A percentile compares a stretch with the other conserved stretches of the same genome.
Conservation (phyloP, 2,329 filamentous ascomycete species). For the Proliferodiscus dingleyae region DNA sequence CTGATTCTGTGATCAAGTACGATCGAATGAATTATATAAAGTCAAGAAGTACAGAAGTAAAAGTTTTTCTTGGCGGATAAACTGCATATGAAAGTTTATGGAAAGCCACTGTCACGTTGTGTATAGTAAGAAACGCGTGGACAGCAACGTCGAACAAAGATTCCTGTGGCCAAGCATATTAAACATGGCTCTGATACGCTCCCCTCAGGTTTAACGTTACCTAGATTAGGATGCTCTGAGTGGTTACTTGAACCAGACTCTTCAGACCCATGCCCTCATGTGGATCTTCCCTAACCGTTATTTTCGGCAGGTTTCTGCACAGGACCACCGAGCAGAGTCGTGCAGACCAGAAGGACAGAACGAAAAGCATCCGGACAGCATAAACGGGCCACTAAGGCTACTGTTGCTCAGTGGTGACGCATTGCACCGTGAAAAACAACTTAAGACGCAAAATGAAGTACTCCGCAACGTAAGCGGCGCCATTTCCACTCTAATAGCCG, state of each 20-base stretch:
- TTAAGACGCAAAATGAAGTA: not conserved
- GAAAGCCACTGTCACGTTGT: not conserved
- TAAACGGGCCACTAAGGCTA: no score
- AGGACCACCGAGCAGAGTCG: not conserved
- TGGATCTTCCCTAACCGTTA: not conserved
- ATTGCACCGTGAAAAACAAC: not conserved
- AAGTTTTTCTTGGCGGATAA: not conserved
- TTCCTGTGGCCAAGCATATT: not conserved
- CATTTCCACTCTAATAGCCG: constrained; percentile 6
- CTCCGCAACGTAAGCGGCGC: not conserved
- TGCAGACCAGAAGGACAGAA: not conserved
- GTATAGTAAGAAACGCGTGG: constrained; percentile 4
- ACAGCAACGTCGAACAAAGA: constrained; percentile 1
- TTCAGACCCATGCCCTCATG: not conserved
- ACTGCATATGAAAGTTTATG: not conserved
- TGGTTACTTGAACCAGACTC: not conserved
- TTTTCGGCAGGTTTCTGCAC: not conserved
- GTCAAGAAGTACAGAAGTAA: not conserved
- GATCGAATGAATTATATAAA: constrained; percentile 9
- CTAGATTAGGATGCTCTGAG: not conserved
- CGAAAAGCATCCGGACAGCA: not conserved
- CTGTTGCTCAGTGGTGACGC: not conserved
- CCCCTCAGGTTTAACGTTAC: constrained; percentile 1
- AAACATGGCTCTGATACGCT: not conserved
- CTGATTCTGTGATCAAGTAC: constrained; percentile 1